Evolutionary conservation across 2,329 filamentous ascomycete genomes (phyloP).

Genomic region (Fusarium metavorans): DNA sequence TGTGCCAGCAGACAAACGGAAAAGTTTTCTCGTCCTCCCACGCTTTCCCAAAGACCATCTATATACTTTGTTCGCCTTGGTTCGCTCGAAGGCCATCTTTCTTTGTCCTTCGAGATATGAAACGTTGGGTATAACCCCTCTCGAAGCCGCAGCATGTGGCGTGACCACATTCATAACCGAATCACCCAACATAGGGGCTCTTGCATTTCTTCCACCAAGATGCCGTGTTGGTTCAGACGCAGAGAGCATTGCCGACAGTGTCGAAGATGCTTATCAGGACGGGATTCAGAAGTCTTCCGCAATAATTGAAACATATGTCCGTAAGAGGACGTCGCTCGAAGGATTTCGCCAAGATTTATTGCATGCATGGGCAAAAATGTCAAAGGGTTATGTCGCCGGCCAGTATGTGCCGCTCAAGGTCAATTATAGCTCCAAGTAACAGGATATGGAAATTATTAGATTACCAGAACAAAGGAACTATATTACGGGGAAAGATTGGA

Average conservation of each 20-base stretch:
- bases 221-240: constrained; percentile 3
- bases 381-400: neutral
- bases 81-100: constrained; percentile 1
- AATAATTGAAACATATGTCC: neutral
- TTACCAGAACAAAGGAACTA: neutral
- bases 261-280: neutral
- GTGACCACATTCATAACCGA: constrained; percentile 6
- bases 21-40: constrained; percentile 1
- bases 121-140: constrained; percentile 1
- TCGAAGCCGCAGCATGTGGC: constrained; percentile 4
- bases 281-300: neutral
- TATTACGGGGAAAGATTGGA: neutral
- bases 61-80: constrained; percentile 2
- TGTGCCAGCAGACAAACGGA: neutral
- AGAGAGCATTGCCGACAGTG: neutral
- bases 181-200: neutral
- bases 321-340: constrained; percentile 1
- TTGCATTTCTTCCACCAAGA: neutral
- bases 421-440: neutral
- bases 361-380: constrained; percentile 3
- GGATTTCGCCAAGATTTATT: constrained; percentile 7
- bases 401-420: neutral
- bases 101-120: constrained; percentile 4
- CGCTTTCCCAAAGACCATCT: constrained; percentile 3
- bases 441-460: neutral